These are phyloP conservation scores for Auriscalpium orientale DNA, from an alignment of 768 basidiomycete genomes.

Conservation along the genomic window DNA sequence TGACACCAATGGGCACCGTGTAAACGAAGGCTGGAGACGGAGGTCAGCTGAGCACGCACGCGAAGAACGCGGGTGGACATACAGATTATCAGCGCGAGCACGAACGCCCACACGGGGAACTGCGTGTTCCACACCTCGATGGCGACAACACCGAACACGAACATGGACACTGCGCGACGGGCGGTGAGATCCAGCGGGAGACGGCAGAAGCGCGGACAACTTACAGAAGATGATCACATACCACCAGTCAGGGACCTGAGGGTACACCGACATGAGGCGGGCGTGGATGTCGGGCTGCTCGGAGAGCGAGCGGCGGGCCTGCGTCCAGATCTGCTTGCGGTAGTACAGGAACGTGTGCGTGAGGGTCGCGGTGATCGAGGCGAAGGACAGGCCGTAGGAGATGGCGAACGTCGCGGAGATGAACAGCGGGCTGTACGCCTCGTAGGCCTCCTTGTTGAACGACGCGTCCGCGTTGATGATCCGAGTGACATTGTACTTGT, in stretches of 20 bases:
- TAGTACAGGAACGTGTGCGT: constrained; percentile 67
- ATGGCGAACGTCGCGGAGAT: constrained; percentile 65
- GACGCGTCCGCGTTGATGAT: constrained; percentile 49
- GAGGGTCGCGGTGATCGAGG: constrained; percentile 67
- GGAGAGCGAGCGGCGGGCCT: constrained; percentile 59
- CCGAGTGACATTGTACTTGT: constrained; percentile 45
- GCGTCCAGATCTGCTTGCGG: constrained; percentile 72
- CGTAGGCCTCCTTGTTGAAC: constrained; percentile 49
- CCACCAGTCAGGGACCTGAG: constrained; percentile 84
- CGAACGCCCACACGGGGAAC: constrained; percentile 69
- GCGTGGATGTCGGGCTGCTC: constrained; percentile 86
- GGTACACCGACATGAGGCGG: constrained; percentile 69
- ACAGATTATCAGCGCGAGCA: constrained; percentile 61
- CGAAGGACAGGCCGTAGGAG: constrained; percentile 75
- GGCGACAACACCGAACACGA: constrained; percentile 57
- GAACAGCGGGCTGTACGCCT: constrained; percentile 54
- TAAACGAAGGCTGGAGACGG: constrained; percentile 28
- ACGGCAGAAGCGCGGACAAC: constrained; percentile 5
- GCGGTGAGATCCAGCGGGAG: background rate
- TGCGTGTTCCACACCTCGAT: constrained; percentile 68
- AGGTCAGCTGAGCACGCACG: background rate
- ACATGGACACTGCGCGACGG: constrained; percentile 41
- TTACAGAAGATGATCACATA: constrained; percentile 52
- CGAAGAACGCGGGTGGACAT: constrained; percentile 10
- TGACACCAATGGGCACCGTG: constrained; percentile 48